Evolutionary conservation across 257 asterid species (phyloP), one percentile per base, ranked within the genome.

Genomic region (Gardenia jasminoides): DNA sequence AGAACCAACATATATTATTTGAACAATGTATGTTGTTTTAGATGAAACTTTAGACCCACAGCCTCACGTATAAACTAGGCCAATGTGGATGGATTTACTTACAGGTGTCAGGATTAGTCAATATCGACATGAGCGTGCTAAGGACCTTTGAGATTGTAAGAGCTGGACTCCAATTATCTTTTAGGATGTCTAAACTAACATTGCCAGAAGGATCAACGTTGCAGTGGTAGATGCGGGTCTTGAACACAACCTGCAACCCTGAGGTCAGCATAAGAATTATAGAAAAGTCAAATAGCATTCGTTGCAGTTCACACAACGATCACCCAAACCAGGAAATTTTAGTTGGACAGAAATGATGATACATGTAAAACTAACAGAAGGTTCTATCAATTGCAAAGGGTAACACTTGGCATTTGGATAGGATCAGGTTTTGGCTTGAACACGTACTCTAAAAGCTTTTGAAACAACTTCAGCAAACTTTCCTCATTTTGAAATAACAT

Each of bases 121-220:
- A 93, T 72, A 95, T 89, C 36, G 97, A 95, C 84, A 91, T 85
- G 80, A 95, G 91, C 2, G 97, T 96, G 76, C 92, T 88, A 64
- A 95, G 86, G 78, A 95, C 90, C 83, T 89, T 95, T 0, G 98
- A 92, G 82, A 95, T 91, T 50, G 99, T 95, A 76, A 95, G 84
- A 58, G 99, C 97, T 0, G 99, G 99, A 76, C 98, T 95, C 99
- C 99, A 95, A 39, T 91, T 90, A 74, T 95, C 98, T 86, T 91
- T 91, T 91, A 95, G 85, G 77, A 93, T 93, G 84, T 90, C 96
- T 89, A 95, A 83, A 84, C 92, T 89, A 48, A 95, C 97, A 76
- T 87, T 85, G 56, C 98, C 99, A 13, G 82, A 50, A 50, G 91
- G 87, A 84, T 91, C 99, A 58, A 93, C 98, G 67, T 93, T 95